A percentile compares a stretch with the other conserved stretches of the same genome.
Evolutionary conservation across 2,329 filamentous ascomycete species (phyloP).

Genomic region (Harringtonia lauricola): DNA sequence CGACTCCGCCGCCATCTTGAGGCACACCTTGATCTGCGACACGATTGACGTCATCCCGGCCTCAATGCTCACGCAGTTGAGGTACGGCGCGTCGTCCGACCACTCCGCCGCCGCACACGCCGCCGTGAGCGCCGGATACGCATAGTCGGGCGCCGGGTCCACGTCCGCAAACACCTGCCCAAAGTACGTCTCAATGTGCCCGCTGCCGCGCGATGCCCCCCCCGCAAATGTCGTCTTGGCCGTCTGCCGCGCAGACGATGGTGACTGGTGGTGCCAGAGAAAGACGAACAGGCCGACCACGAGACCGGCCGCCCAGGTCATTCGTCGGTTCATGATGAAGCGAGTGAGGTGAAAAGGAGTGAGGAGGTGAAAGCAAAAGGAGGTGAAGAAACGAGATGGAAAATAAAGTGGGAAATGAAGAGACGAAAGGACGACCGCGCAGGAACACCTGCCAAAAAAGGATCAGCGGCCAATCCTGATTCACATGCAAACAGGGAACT

Average conservation of each 20-base stretch:
- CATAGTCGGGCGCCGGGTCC: conserved; percentile 10
- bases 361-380: not conserved
- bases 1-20: conserved; percentile 23
- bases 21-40: conserved; percentile 22
- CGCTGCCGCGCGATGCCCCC: not conserved
- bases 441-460: too few species aligned
- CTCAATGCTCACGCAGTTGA: conserved; percentile 20
- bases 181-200: conserved; percentile 16
- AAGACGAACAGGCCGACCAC: conserved; percentile 4
- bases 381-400: not conserved
- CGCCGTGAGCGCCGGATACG: conserved; percentile 14
- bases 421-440: too few species aligned
- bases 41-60: conserved; percentile 22
- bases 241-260: conserved; percentile 6
- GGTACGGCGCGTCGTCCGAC: conserved; percentile 17
- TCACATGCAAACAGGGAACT: too few species aligned
- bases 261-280: conserved; percentile 10
- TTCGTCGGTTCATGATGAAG: conserved; percentile 9
- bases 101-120: conserved; percentile 17
- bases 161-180: conserved; percentile 19
- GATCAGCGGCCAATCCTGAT: too few species aligned
- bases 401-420: too few species aligned
- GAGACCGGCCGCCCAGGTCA: conserved; percentile 5
- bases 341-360: not conserved
- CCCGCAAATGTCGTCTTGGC: conserved; percentile 7